These are phyloP conservation scores for Bothriochloa decipiens DNA, from an alignment of 176 grass and related monocot genomes.

Conservation along the genomic window DNA sequence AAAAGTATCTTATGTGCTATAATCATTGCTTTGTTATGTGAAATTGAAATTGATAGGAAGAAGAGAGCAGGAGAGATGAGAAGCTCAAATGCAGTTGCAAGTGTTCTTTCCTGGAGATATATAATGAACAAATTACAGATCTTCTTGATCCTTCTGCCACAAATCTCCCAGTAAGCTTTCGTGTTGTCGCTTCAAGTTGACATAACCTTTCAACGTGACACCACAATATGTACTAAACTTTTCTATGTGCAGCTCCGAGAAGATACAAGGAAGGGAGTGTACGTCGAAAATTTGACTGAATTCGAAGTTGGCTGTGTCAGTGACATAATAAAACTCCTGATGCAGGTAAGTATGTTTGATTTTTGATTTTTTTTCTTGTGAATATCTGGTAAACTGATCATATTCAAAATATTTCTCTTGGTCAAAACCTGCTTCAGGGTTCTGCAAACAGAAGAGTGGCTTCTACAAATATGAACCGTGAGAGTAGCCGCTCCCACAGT, in stretches of 20 bases:
- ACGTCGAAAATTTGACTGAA: conserved; percentile 96
- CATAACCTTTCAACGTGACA: conserved; percentile 20
- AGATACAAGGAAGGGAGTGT: conserved; percentile 76
- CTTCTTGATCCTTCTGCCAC: conserved; percentile 88
- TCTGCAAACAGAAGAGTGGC: conserved; percentile 91
- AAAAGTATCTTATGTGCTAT: not conserved
- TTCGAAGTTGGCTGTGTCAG: conserved; percentile 76
- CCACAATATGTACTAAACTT: conserved; percentile 25
- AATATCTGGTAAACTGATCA: conserved; percentile 20
- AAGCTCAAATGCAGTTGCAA: conserved; percentile 97
- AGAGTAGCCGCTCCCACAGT: conserved; percentile 94
- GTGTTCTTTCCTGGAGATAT: conserved; percentile 63
- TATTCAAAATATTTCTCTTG: conserved; percentile 5
- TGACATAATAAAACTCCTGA: conserved; percentile 89
- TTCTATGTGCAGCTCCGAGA: conserved; percentile 70
- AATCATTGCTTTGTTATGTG: conserved; percentile 16
- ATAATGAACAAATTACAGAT: conserved; percentile 99
- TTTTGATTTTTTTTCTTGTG: conserved; percentile 26
- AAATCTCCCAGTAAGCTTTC: conserved; percentile 78
- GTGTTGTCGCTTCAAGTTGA: conserved; percentile 31
- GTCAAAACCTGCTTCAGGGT: conserved; percentile 59
- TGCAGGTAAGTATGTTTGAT: conserved; percentile 58
- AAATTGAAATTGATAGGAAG: conserved; percentile 61
- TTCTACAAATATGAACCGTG: conserved; percentile 90
- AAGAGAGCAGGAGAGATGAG: conserved; percentile 97